Evolutionary conservation across 306 rosid species (phyloP).

Genomic region (Quercus engelmannii): DNA sequence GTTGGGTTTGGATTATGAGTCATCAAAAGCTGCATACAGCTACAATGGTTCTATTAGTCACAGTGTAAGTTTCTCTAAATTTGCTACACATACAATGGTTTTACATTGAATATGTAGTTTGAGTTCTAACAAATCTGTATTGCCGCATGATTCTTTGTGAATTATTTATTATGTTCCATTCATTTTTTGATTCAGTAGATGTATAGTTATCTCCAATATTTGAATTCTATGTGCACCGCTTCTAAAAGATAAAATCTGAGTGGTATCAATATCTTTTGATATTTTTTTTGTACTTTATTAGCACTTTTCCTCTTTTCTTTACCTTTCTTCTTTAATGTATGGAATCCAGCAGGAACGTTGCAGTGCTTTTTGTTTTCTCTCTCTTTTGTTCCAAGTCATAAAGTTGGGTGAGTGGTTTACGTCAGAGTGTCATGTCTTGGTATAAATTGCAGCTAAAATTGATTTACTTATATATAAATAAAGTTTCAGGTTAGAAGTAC

Average conservation of each 20-base stretch:
- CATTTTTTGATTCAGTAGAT: neutral
- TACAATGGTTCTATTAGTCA: slow-evolving; percentile 61
- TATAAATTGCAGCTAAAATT: neutral
- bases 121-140: neutral
- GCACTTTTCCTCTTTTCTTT: slow-evolving; percentile 13
- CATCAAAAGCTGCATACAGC: slow-evolving; percentile 51
- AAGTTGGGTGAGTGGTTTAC: neutral
- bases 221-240: slow-evolving; percentile 8
- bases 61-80: slow-evolving; percentile 40
- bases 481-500: neutral
- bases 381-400: slow-evolving; percentile 14
- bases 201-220: neutral
- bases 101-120: neutral
- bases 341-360: slow-evolving; percentile 21
- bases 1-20: slow-evolving; percentile 56
- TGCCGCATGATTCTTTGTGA: neutral
- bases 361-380: slow-evolving; percentile 6
- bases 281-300: slow-evolving; percentile 20
- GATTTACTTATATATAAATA: neutral
- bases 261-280: neutral
- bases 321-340: slow-evolving; percentile 19
- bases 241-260: slow-evolving; percentile 11
- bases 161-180: too few relatives aligned
- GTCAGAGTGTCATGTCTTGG: neutral
- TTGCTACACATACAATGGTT: neutral